Percentiles rank a stretch among this genome's conserved stretches.
phyloP scores from a whole-genome alignment of 2,329 filamentous ascomycete genomes.

The Hortaea werneckii region DNA sequence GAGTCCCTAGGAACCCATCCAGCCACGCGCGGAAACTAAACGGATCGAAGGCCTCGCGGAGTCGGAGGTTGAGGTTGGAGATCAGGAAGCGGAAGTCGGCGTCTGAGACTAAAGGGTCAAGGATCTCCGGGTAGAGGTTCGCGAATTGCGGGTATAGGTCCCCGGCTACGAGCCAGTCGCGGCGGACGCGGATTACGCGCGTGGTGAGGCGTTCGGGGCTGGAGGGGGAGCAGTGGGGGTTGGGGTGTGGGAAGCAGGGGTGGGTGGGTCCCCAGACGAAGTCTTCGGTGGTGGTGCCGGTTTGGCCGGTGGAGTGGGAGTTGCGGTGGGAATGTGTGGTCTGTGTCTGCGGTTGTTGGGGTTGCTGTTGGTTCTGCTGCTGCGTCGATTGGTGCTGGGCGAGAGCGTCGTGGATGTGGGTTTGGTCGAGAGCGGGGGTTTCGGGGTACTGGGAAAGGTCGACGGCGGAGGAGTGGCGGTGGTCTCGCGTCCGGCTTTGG shows the following conservation, averaged over 20 bases:
- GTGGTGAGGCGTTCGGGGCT: conserved; percentile 68
- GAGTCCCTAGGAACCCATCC: conserved; percentile 67
- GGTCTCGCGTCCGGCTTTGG: neutral
- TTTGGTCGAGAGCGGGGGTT: neutral
- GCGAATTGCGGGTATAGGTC: conserved; percentile 89
- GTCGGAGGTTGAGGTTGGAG: conserved; percentile 67
- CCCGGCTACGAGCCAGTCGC: conserved; percentile 80
- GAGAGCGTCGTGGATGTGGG: neutral
- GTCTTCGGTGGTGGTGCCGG: conserved; percentile 36
- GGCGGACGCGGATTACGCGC: conserved; percentile 78
- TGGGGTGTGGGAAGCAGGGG: conserved; percentile 87
- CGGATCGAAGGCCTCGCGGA: conserved; percentile 71
- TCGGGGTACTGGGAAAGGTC: conserved; percentile 1
- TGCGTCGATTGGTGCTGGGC: neutral
- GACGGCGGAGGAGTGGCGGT: neutral
- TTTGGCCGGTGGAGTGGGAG: conserved; percentile 9
- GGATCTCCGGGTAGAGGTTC: conserved; percentile 90
- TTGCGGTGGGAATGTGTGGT: conserved; percentile 4
- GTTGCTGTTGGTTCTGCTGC: neutral
- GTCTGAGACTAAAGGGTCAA: conserved; percentile 77
- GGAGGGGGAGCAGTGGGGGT: conserved; percentile 74
- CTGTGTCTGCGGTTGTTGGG: conserved; percentile 1
- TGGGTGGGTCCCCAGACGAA: conserved; percentile 88
- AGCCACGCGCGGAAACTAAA: conserved; percentile 66
- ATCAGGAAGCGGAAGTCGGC: conserved; percentile 77